Conservation (phyloP, 306 rosid species). For the Glycine soja region DNA sequence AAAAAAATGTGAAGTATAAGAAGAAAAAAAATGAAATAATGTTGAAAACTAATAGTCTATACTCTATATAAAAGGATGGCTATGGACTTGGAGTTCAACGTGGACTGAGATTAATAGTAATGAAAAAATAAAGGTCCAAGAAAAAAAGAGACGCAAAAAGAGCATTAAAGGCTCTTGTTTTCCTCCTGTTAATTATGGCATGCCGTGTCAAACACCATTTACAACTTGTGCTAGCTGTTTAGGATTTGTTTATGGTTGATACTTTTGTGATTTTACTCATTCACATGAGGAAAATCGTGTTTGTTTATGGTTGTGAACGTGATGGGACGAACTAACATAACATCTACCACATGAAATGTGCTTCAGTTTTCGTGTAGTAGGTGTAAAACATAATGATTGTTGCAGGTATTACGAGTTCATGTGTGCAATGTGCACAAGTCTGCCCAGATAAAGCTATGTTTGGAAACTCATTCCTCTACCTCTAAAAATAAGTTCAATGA, state of each 20-base stretch:
- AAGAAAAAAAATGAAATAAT: no score
- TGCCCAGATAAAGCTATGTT: no score
- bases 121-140: not conserved
- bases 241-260: not conserved
- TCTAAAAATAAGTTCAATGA: no score
- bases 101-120: not conserved
- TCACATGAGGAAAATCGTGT: constrained; percentile 14
- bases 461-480: no score
- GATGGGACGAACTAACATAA: not conserved
- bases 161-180: constrained; percentile 21
- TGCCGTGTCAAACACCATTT: not conserved
- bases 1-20: no score
- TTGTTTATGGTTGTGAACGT: not conserved
- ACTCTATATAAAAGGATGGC: not conserved
- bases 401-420: no score
- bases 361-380: constrained; percentile 5
- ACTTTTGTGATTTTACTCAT: not conserved
- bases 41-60: no score
- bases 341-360: constrained; percentile 33
- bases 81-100: not conserved
- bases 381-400: not conserved
- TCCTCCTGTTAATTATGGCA: not conserved
- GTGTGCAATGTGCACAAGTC: no score
- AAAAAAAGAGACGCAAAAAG: not conserved
- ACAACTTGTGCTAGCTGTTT: not conserved